Percentiles rank a stretch among this genome's conserved stretches.
Conservation (phyloP, 257 asterid genomes). For the Osmanthus fragrans region DNA sequence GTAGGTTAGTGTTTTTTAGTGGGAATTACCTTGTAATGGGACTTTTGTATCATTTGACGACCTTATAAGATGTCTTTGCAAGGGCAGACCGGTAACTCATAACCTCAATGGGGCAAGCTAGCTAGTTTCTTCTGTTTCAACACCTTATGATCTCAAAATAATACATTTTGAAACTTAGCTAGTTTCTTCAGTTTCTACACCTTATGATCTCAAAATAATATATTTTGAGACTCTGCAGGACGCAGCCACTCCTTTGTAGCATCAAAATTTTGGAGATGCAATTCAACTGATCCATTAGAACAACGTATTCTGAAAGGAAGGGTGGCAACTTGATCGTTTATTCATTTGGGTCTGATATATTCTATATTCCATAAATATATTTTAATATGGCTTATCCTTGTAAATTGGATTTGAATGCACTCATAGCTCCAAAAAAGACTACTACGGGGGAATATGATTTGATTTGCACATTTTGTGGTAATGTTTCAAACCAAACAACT, state of each 20-base stretch:
- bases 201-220: neutral
- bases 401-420: neutral
- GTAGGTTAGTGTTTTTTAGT: too few relatives aligned
- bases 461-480: too few relatives aligned
- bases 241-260: neutral
- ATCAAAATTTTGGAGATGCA: neutral
- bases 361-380: neutral
- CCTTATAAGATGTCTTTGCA: neutral
- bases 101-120: neutral
- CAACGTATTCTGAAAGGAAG: neutral
- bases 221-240: neutral
- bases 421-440: neutral
- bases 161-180: neutral
- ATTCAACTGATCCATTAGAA: neutral
- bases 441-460: too few relatives aligned
- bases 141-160: neutral
- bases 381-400: neutral
- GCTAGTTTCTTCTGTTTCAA: neutral
- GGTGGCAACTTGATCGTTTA: too few relatives aligned
- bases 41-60: neutral
- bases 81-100: neutral
- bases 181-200: too few relatives aligned
- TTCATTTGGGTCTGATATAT: too few relatives aligned
- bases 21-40: neutral
- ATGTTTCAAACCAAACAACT: too few relatives aligned